phyloP scores from a whole-genome alignment of 495 filamentous ascomycete species.

The Staphylotrichum longicolle region DNA sequence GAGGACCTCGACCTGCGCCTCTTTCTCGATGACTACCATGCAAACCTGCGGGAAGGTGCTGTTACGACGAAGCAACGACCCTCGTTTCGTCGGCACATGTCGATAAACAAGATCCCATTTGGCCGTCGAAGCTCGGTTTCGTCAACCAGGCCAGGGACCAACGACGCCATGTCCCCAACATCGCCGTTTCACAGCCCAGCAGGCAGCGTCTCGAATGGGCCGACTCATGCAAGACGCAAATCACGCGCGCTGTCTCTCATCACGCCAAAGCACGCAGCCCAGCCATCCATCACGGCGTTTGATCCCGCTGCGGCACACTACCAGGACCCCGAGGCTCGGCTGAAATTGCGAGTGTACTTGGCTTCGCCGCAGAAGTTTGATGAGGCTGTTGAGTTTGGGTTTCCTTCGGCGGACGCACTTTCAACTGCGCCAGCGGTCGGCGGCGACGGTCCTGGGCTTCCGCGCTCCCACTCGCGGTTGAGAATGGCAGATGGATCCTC shows the following conservation, averaged over 20 bases:
- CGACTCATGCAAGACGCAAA: conserved; percentile 42
- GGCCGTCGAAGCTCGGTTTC: conserved; percentile 47
- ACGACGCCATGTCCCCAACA: conserved; percentile 35
- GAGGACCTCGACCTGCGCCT: conserved; percentile 70
- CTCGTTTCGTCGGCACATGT: conserved; percentile 54
- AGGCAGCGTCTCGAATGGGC: conserved; percentile 25
- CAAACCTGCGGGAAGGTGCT: conserved; percentile 44
- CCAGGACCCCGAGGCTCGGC: conserved; percentile 82
- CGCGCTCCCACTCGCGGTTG: too few species aligned
- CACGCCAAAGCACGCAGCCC: conserved; percentile 44
- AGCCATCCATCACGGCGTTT: conserved; percentile 55
- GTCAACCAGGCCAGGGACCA: conserved; percentile 43
- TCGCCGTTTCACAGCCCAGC: conserved; percentile 38
- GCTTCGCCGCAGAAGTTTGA: conserved; percentile 94
- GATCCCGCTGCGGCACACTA: conserved; percentile 79
- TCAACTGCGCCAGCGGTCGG: conserved; percentile 25
- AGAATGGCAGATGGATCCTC: conserved; percentile 36
- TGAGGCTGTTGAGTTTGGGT: conserved; percentile 90
- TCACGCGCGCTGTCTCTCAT: conserved; percentile 52
- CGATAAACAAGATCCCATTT: conserved; percentile 55
- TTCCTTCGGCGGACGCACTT: conserved; percentile 60
- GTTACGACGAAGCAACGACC: conserved; percentile 43
- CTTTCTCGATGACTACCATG: conserved; percentile 54
- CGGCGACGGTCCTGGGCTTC: conserved; percentile 3
- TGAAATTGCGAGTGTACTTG: conserved; percentile 84